phyloP scores from a whole-genome alignment of 73 alveolate species.

The Durusdinium trenchii region DNA sequence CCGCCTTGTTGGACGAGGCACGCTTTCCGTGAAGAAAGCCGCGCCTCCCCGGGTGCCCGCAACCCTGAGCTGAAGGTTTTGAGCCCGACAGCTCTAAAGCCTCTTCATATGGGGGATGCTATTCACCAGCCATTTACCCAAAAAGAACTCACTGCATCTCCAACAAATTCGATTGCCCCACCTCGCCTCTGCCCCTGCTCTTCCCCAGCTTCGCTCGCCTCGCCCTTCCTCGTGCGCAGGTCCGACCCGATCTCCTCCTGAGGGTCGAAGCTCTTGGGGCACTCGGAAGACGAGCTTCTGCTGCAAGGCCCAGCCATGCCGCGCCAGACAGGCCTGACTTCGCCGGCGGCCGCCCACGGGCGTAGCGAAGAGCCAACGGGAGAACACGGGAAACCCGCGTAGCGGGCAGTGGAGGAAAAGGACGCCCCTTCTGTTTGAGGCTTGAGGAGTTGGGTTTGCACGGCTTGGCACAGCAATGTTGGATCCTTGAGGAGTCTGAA shows the following conservation, averaged over 20 bases:
- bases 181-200: not conserved
- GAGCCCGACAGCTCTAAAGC: not conserved
- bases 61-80: too few relatives aligned
- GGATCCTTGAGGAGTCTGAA: not conserved
- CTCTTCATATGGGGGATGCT: not conserved
- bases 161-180: not conserved
- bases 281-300: slow-evolving; percentile 27
- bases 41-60: too few relatives aligned
- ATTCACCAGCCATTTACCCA: not conserved
- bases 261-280: slow-evolving; percentile 79
- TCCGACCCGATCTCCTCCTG: too few relatives aligned
- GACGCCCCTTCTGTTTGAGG: not conserved
- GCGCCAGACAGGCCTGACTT: slow-evolving; percentile 67
- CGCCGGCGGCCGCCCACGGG: not conserved
- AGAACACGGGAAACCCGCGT: not conserved
- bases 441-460: not conserved
- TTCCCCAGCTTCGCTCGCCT: not conserved
- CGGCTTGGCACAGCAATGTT: too few relatives aligned
- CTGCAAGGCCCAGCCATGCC: slow-evolving; percentile 73
- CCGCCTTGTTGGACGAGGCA: too few relatives aligned
- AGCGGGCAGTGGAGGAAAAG: not conserved
- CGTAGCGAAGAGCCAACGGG: not conserved
- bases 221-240: too few relatives aligned
- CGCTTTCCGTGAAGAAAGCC: too few relatives aligned
- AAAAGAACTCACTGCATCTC: not conserved